Conservation (phyloP, 208 protist species). For the Dictyostelium gargantuum region DNA sequence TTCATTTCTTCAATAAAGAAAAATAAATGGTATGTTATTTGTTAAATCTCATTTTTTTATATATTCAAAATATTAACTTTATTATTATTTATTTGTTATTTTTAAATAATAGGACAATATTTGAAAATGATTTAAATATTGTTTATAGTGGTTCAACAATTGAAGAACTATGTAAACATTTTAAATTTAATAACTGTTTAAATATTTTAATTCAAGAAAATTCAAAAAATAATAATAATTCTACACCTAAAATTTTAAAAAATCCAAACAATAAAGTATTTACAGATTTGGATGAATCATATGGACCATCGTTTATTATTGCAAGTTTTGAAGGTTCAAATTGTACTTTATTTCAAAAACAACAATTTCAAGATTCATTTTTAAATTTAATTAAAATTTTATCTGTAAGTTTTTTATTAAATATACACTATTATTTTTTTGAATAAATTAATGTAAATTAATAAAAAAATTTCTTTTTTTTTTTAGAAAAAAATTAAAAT, state of each 20-base stretch:
- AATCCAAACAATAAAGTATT: not conserved
- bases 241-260: not conserved
- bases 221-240: not conserved
- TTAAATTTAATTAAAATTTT: not conserved
- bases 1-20: not conserved
- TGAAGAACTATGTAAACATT: not conserved
- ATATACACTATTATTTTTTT: not conserved
- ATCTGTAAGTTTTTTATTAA: not conserved
- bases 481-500: constrained; percentile 10
- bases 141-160: not conserved
- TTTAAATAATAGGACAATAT: not conserved
- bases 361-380: not conserved
- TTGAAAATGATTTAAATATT: not conserved
- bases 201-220: not conserved
- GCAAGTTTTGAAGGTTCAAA: not conserved
- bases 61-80: not conserved
- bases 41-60: too few relatives aligned
- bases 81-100: not conserved
- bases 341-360: not conserved
- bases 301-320: not conserved
- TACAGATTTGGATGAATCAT: not conserved
- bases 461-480: not conserved
- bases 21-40: not conserved
- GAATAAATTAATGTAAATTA: too few relatives aligned
- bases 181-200: not conserved